These are phyloP conservation scores for Lignosus rhinocerotis DNA, from an alignment of 1,284 basidiomycete species.

Conservation along the genomic window DNA sequence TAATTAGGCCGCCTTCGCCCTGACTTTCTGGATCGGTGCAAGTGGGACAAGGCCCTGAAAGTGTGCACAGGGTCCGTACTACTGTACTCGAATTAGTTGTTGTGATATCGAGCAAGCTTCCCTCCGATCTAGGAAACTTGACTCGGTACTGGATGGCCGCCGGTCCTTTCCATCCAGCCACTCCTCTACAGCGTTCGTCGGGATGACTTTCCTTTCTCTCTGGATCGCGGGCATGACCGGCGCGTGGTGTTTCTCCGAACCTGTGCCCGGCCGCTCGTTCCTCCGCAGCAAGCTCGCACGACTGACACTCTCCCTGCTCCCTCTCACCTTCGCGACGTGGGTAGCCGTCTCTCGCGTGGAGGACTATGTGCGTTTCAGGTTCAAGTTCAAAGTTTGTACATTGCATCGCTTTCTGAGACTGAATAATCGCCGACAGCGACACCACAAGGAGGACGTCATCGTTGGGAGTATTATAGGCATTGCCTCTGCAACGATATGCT, in stretches of 20 bases:
- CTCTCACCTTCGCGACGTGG: conserved; percentile 58
- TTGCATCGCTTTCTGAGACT: background rate
- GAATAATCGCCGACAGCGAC: conserved; percentile 41
- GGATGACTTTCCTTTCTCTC: conserved; percentile 63
- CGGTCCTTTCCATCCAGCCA: conserved; percentile 71
- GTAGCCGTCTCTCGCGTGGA: conserved; percentile 64
- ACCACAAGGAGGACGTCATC: conserved; percentile 70
- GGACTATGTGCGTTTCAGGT: conserved; percentile 54
- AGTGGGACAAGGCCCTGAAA: conserved; percentile 50
- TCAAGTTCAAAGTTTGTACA: background rate
- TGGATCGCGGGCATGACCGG: conserved; percentile 66
- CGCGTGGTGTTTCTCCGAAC: conserved; percentile 54
- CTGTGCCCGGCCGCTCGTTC: conserved; percentile 38
- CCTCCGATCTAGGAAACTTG: conserved; percentile 35
- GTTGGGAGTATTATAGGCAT: conserved; percentile 60
- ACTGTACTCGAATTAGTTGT: background rate
- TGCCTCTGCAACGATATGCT: conserved; percentile 48
- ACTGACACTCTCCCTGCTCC: conserved; percentile 50
- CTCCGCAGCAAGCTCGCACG: conserved; percentile 50
- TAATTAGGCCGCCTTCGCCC: conserved; percentile 60
- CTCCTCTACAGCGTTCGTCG: conserved; percentile 64
- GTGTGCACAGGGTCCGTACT: conserved; percentile 55
- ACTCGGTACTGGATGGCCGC: conserved; percentile 50
- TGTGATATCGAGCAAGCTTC: background rate
- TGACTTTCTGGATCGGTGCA: conserved; percentile 67